phyloP scores from a whole-genome alignment of 805 yeast genomes.

The Metschnikowia borealis region DNA sequence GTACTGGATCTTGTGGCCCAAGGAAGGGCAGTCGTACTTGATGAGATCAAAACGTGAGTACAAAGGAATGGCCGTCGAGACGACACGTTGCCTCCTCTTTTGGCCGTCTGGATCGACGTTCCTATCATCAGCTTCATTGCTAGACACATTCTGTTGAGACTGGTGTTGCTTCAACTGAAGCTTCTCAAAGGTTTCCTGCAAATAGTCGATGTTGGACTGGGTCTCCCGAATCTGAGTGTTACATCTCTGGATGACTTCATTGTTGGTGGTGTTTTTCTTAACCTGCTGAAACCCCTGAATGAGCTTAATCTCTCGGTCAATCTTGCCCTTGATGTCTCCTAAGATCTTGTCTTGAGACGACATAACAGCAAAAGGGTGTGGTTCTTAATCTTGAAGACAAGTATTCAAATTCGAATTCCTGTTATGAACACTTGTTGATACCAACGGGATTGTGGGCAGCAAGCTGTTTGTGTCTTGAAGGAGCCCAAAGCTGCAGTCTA shows the following conservation, averaged over 20 bases:
- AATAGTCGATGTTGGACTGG: conserved; percentile 82
- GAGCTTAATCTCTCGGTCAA: conserved; percentile 82
- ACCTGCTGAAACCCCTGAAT: conserved; percentile 82
- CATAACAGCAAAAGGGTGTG: conserved; percentile 6
- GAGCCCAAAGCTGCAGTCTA: not conserved
- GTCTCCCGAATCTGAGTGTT: conserved; percentile 89
- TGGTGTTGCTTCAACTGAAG: conserved; percentile 36
- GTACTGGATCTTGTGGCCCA: conserved; percentile 90
- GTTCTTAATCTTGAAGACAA: not conserved
- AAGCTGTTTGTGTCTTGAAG: not conserved
- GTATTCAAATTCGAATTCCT: not conserved
- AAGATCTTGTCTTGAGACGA: conserved; percentile 30
- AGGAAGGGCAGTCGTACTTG: conserved; percentile 89
- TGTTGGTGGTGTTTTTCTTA: conserved; percentile 73
- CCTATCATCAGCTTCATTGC: conserved; percentile 7
- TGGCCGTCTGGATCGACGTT: conserved; percentile 3
- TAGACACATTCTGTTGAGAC: conserved; percentile 9
- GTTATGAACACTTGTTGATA: not conserved
- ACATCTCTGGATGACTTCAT: conserved; percentile 84
- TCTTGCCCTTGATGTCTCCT: conserved; percentile 75
- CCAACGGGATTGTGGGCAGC: not conserved
- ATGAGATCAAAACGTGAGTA: conserved; percentile 75
- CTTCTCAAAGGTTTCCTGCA: conserved; percentile 71
- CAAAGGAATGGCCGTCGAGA: conserved; percentile 32
- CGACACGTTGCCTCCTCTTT: conserved; percentile 4